phyloP scores from a whole-genome alignment of 2,329 filamentous ascomycete genomes.

The Scedosporium dehoogii region DNA sequence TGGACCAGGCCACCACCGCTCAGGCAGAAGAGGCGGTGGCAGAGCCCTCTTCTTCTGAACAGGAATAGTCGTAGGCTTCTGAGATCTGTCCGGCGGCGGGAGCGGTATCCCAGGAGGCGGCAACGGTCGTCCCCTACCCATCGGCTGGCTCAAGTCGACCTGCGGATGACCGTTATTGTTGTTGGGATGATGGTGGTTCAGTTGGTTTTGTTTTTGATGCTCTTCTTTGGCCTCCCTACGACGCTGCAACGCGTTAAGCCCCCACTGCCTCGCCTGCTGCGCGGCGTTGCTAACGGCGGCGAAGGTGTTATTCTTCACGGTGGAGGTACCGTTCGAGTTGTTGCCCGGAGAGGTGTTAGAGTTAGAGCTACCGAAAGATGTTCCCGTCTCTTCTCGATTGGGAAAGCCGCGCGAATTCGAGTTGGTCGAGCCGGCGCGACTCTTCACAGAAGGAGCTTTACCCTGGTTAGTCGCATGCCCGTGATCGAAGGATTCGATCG shows the following conservation, averaged over 20 bases:
- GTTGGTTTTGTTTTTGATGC: background rate
- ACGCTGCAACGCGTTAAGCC: conserved; percentile 45
- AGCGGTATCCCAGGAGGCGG: conserved; percentile 74
- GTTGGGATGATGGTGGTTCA: background rate
- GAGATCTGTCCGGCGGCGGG: conserved; percentile 54
- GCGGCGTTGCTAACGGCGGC: conserved; percentile 47
- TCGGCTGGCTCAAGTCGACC: conserved; percentile 52
- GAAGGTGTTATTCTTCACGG: conserved; percentile 27
- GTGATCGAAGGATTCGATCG: conserved; percentile 19
- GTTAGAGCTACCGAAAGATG: conserved; percentile 24
- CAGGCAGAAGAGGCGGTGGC: conserved; percentile 23
- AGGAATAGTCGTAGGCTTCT: conserved; percentile 45
- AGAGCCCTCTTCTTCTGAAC: conserved; percentile 58
- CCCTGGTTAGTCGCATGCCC: conserved; percentile 20
- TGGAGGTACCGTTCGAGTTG: conserved; percentile 25
- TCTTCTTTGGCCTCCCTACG: conserved; percentile 30
- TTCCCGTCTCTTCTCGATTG: conserved; percentile 26
- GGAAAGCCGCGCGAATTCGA: conserved; percentile 30
- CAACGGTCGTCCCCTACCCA: conserved; percentile 73
- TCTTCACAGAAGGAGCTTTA: conserved; percentile 26
- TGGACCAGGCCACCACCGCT: conserved; percentile 2
- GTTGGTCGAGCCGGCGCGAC: conserved; percentile 27
- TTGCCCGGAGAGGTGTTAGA: conserved; percentile 20
- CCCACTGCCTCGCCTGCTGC: conserved; percentile 47
- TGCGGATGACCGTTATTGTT: conserved; percentile 9